Evolutionary conservation across 192 early-diverging fungal species (phyloP).

Genomic region (Phlyctochytrium arcticum): DNA sequence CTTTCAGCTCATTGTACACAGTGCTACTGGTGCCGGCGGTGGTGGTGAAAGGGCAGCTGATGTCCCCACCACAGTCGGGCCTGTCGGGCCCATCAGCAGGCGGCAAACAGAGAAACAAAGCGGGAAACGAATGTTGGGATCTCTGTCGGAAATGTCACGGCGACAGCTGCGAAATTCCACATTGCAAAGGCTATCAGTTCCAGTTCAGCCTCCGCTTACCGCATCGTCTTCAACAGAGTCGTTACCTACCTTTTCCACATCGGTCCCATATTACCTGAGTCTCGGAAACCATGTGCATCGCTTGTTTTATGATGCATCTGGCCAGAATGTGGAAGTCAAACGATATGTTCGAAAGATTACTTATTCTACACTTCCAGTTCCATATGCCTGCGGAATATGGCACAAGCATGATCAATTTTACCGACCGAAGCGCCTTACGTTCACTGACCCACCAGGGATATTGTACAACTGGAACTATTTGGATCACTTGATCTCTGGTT

Average conservation of each 20-base stretch:
- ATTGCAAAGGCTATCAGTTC: too few relatives aligned
- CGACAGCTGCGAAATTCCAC: background rate
- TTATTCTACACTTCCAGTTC: slow-evolving; percentile 53
- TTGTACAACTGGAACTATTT: slow-evolving; percentile 93
- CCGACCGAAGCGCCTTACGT: slow-evolving; percentile 49
- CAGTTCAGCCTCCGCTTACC: too few relatives aligned
- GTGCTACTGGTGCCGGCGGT: background rate
- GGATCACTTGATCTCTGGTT: slow-evolving; percentile 84
- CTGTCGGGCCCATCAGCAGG: background rate
- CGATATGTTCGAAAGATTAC: slow-evolving; percentile 70
- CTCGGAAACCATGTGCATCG: slow-evolving; percentile 89
- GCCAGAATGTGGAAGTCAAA: slow-evolving; percentile 79
- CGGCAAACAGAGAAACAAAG: background rate
- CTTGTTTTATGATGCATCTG: slow-evolving; percentile 62
- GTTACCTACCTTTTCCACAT: slow-evolving; percentile 15
- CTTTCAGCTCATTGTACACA: slow-evolving; percentile 88
- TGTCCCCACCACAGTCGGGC: too few relatives aligned
- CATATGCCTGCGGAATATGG: slow-evolving; percentile 83
- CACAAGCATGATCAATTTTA: slow-evolving; percentile 68
- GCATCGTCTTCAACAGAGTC: background rate
- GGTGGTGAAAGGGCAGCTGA: too few relatives aligned
- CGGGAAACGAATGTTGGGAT: background rate
- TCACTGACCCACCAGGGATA: slow-evolving; percentile 71
- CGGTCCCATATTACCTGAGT: slow-evolving; percentile 67
- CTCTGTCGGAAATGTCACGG: background rate